These are phyloP conservation scores for Kwoniella mangroviensis DNA, from an alignment of 768 basidiomycete species.

Conservation along the genomic window DNA sequence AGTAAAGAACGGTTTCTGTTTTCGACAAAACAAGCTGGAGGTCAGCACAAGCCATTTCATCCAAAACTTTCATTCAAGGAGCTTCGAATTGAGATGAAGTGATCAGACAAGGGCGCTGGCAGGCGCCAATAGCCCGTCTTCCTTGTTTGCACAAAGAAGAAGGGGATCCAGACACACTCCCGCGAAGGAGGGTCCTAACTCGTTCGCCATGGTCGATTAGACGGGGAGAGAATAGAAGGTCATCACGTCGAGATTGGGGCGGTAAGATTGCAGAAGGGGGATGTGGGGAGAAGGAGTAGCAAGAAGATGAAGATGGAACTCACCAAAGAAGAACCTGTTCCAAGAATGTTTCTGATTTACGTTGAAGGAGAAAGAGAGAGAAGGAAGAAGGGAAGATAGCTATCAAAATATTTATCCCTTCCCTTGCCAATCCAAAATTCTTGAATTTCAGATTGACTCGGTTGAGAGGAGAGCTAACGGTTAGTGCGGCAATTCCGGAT, in stretches of 20 bases:
- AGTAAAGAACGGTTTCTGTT: slow-evolving; percentile 11
- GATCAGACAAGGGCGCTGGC: slow-evolving; percentile 60
- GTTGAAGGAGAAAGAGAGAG: slow-evolving; percentile 15
- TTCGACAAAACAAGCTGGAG: not conserved
- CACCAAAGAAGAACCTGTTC: slow-evolving; percentile 13
- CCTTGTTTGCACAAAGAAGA: slow-evolving; percentile 17
- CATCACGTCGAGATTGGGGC: slow-evolving; percentile 46
- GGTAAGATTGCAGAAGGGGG: slow-evolving; percentile 2
- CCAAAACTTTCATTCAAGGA: not conserved
- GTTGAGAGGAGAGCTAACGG: not conserved
- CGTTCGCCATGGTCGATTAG: slow-evolving; percentile 60
- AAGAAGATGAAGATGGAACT: not conserved
- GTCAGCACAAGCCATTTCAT: slow-evolving; percentile 30
- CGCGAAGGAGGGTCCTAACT: slow-evolving; percentile 57
- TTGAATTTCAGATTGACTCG: not conserved
- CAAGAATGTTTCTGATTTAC: not conserved
- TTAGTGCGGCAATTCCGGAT: not conserved
- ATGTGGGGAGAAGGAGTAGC: slow-evolving; percentile 13
- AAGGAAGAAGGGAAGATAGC: slow-evolving; percentile 14
- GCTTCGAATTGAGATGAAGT: not conserved
- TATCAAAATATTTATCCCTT: not conserved
- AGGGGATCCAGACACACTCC: slow-evolving; percentile 53
- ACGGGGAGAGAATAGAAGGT: slow-evolving; percentile 60
- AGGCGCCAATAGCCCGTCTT: slow-evolving; percentile 56
- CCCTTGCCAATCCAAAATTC: not conserved